Conservation (phyloP, 768 basidiomycete genomes). For the Naganishia vishniacii region DNA sequence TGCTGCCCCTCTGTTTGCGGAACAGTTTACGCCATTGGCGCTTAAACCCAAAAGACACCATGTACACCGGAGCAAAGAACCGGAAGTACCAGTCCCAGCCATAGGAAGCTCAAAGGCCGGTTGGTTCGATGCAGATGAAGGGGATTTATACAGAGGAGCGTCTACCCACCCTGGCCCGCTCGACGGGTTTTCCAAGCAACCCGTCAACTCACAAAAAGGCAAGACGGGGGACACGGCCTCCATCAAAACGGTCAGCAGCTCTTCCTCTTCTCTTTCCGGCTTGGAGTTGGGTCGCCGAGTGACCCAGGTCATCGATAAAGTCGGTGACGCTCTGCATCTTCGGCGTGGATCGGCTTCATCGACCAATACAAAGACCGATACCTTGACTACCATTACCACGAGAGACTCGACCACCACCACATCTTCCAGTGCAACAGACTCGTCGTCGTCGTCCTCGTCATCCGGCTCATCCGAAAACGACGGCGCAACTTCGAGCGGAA, state of each 20-base stretch:
- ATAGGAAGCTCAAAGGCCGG: background rate
- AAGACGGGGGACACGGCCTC: constrained; percentile 24
- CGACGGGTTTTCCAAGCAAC: constrained; percentile 12
- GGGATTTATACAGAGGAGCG: constrained; percentile 21
- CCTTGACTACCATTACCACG: constrained; percentile 7
- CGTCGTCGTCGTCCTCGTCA: constrained; percentile 29
- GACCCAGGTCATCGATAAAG: constrained; percentile 36
- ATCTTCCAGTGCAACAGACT: background rate
- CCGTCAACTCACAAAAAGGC: constrained; percentile 34
- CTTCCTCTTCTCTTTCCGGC: constrained; percentile 33
- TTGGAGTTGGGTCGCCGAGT: constrained; percentile 40
- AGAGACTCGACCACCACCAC: constrained; percentile 26
- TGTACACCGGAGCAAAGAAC: constrained; percentile 31
- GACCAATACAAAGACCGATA: constrained; percentile 17
- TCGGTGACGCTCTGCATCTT: constrained; percentile 42
- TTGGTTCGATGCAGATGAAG: constrained; percentile 12
- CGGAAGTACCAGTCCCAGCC: constrained; percentile 16
- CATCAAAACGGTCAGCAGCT: constrained; percentile 23
- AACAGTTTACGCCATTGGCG: constrained; percentile 39
- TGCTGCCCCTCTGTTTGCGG: constrained; percentile 37
- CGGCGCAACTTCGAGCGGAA: constrained; percentile 17
- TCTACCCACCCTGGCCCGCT: background rate
- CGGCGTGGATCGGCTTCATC: constrained; percentile 37
- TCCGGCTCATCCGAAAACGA: constrained; percentile 16
- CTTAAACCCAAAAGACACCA: constrained; percentile 33